Conservation (phyloP, 2,329 filamentous ascomycete genomes). For the Penicillium crustosum region DNA sequence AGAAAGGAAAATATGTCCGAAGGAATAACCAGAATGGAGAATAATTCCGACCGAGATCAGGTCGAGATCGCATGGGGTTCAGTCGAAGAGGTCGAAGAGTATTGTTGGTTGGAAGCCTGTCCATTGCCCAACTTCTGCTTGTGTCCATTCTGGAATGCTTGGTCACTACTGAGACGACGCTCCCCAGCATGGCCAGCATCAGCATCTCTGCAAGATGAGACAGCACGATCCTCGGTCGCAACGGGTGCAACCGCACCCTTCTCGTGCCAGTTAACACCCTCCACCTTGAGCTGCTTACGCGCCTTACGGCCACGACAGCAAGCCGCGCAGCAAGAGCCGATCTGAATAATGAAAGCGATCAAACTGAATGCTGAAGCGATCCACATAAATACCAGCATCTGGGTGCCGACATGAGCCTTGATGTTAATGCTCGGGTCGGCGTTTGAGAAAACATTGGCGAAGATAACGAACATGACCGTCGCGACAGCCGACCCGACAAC, state of each 20-base stretch:
- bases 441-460: constrained; percentile 71
- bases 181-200: neutral
- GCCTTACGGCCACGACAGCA: constrained; percentile 44
- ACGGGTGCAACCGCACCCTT: constrained; percentile 5
- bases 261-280: constrained; percentile 20
- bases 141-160: neutral
- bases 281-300: constrained; percentile 33
- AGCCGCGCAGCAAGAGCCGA: constrained; percentile 72
- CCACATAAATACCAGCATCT: constrained; percentile 92
- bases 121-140: neutral
- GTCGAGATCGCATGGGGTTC: constrained; percentile 7
- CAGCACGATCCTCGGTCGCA: neutral
- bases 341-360: constrained; percentile 70
- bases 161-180: neutral
- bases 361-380: constrained; percentile 66
- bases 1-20: neutral
- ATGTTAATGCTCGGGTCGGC: constrained; percentile 74
- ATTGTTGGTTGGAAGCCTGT: neutral
- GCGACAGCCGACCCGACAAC: constrained; percentile 71
- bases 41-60: neutral
- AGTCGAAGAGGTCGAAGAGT: constrained; percentile 1
- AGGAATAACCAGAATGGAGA: neutral
- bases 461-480: constrained; percentile 80
- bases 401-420: constrained; percentile 63
- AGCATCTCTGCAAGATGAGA: neutral